Evolutionary conservation across 2,329 filamentous ascomycete species (phyloP).

Genomic region (Leptographium flavum): DNA sequence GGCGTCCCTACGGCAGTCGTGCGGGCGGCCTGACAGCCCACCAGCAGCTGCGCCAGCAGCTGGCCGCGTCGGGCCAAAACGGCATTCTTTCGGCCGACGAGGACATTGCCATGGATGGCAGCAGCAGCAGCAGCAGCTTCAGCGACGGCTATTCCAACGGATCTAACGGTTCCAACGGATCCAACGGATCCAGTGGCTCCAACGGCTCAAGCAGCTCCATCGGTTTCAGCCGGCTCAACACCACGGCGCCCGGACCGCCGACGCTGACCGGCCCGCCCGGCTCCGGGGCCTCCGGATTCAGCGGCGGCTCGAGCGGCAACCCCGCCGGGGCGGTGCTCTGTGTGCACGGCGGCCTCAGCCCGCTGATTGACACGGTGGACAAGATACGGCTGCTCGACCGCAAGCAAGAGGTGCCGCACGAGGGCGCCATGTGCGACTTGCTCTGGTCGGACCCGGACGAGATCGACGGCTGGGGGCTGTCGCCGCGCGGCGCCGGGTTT

Average conservation of each 20-base stretch:
- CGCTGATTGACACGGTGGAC: slow-evolving; percentile 83
- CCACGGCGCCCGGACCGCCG: slow-evolving; percentile 4
- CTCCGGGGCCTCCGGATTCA: slow-evolving; percentile 61
- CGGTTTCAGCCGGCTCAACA: slow-evolving; percentile 1
- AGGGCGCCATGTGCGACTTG: slow-evolving; percentile 97
- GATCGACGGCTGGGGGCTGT: slow-evolving; percentile 92
- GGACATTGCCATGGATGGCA: not conserved
- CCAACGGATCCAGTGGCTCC: slow-evolving; percentile 11
- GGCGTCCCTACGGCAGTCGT: slow-evolving; percentile 12
- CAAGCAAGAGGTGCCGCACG: slow-evolving; percentile 96
- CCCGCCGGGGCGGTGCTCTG: slow-evolving; percentile 77
- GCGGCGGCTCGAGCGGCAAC: slow-evolving; percentile 48
- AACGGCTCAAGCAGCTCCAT: slow-evolving; percentile 1
- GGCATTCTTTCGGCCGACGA: not conserved
- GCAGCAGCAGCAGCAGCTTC: not conserved
- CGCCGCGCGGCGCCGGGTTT: slow-evolving; percentile 87
- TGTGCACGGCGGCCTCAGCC: slow-evolving; percentile 86
- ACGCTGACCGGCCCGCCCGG: slow-evolving; percentile 51
- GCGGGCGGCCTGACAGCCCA: slow-evolving; percentile 3
- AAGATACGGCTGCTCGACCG: slow-evolving; percentile 90
- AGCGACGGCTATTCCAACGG: not conserved
- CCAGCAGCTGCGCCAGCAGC: slow-evolving; percentile 14
- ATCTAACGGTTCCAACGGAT: not conserved
- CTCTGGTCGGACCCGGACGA: slow-evolving; percentile 98
- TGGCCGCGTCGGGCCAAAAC: not conserved